Evolutionary conservation across 306 rosid genomes (phyloP), one percentile per base, ranked within the genome.

Genomic region (Prunus mira): DNA sequence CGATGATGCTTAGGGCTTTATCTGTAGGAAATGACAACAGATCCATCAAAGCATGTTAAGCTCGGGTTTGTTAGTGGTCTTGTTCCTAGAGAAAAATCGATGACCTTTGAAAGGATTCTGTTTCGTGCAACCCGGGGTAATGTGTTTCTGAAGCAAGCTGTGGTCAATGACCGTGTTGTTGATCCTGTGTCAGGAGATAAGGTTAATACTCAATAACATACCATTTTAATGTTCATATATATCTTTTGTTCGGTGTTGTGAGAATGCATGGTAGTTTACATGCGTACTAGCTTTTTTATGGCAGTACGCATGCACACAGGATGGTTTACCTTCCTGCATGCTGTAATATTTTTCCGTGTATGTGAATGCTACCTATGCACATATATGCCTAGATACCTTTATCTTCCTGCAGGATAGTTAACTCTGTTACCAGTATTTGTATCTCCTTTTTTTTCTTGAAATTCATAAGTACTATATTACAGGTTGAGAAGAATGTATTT

Each of bases 71-170:
- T 82, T 52, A 70, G 89, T 60, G 98, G 98, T 74, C 96, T 93
- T 80, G 93, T 93, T 88, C 82, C 85, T 3, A 87, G 94, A 76
- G 90, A 83, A 79, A 93, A 91, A 68, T 81, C 89, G 25, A 82
- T 84, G 88, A 82, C 91, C 66, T 93, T 90, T 18, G 94, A 93
- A 77, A 86, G 90, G 84, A 90, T 87, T 74, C 55, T 93, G 74
- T 93, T 88, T 84, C 91, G 94, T 79, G 88, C 94, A 55, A 91
- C 96, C 20, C 81, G 98, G 87, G 97, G 97, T 75, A 93, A 93
- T 82, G 86, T 93, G 81, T 87, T 79, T 87, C 78, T 90, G 78
- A 88, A 80, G 88, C 96, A 90, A 85, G 76, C 86, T 65, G 86
- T 83, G 80, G 86, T 87, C 55, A 87, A 87, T 55, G 86, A 87